These are phyloP conservation scores for Talaromyces sp. DNA, from an alignment of 2,329 filamentous ascomycete genomes.

Conservation along the genomic window DNA sequence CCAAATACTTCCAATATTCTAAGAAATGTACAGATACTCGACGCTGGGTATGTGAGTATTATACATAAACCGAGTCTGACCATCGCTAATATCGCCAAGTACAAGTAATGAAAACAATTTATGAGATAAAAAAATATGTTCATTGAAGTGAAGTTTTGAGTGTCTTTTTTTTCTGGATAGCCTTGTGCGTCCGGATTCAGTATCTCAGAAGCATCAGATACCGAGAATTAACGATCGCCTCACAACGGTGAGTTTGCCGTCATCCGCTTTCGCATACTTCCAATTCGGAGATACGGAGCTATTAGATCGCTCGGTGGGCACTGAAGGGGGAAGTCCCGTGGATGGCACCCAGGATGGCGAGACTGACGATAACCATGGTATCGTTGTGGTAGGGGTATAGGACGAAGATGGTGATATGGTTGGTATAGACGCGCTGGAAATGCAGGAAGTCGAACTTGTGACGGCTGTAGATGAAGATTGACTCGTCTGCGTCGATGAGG, in stretches of 20 bases:
- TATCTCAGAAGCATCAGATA: neutral
- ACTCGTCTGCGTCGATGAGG: neutral
- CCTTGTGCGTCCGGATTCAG: neutral
- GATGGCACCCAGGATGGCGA: slow-evolving; percentile 5
- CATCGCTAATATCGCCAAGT: neutral
- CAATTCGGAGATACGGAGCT: neutral
- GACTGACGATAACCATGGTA: neutral
- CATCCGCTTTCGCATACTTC: neutral
- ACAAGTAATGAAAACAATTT: neutral
- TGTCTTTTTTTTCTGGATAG: too few relatives aligned
- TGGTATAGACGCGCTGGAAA: neutral
- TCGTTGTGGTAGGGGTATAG: neutral
- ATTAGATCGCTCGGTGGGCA: neutral
- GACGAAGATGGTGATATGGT: neutral
- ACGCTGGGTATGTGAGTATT: neutral
- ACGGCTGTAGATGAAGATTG: neutral
- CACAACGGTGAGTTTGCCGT: neutral
- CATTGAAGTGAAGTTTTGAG: slow-evolving; percentile 3
- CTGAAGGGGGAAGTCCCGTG: neutral
- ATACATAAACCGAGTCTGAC: neutral
- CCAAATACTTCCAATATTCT: neutral
- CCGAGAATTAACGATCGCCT: neutral
- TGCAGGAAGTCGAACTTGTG: neutral
- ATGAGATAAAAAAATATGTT: neutral
- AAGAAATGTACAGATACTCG: neutral